phyloP scores from a whole-genome alignment of 148 eudicot species.

The Arctostaphylos glauca region DNA sequence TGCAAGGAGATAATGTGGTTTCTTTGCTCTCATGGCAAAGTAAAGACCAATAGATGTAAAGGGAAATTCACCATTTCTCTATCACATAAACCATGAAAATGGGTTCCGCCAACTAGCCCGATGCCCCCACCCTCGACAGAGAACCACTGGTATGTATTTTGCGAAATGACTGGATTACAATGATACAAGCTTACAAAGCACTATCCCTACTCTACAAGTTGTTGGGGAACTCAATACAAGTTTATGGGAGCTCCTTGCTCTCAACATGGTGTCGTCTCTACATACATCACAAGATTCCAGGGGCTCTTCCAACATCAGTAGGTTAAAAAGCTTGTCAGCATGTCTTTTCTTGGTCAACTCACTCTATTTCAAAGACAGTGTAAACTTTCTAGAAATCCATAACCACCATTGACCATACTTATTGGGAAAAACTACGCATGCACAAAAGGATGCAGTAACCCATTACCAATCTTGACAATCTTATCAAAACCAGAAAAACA shows the following conservation, averaged over 20 bases:
- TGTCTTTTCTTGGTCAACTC: not conserved
- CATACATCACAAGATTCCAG: not conserved
- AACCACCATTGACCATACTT: not conserved
- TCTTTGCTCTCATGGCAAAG: not conserved
- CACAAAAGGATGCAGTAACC: not conserved
- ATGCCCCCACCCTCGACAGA: not conserved
- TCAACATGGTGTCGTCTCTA: not conserved
- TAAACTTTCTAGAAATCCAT: not conserved
- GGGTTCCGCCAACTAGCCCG: not conserved
- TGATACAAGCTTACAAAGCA: not conserved
- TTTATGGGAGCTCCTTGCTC: not conserved
- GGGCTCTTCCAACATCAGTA: not conserved
- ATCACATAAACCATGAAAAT: not conserved
- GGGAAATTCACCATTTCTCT: not conserved
- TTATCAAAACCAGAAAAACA: not conserved
- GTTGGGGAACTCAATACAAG: not conserved
- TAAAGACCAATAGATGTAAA: not conserved
- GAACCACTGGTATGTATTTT: not conserved
- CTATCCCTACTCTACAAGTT: not conserved
- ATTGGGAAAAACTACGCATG: not conserved
- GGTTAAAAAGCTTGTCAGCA: not conserved
- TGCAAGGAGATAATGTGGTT: not conserved
- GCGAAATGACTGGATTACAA: not conserved
- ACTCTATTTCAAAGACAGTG: not conserved
- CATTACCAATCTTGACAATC: not conserved